phyloP scores from a whole-genome alignment of 148 eudicot species.

The Spergularia bocconei region DNA sequence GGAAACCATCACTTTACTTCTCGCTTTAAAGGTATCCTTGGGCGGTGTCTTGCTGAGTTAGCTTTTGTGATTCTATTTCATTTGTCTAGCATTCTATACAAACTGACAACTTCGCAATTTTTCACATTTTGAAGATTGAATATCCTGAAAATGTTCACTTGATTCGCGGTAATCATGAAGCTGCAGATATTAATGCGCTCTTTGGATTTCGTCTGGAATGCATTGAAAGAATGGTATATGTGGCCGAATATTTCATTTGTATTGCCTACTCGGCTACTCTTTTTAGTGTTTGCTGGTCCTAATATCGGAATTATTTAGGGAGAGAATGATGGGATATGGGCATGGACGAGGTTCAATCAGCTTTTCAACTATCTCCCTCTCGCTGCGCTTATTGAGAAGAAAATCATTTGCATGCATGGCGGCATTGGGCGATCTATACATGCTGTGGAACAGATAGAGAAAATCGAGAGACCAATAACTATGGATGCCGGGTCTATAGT shows the following conservation, averaged over 20 bases:
- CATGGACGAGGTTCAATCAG: constrained; percentile 96
- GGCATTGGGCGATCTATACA: constrained; percentile 96
- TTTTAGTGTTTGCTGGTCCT: constrained; percentile 14
- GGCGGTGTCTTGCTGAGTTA: constrained; percentile 7
- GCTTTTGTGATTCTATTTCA: constrained; percentile 9
- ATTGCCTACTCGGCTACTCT: neutral
- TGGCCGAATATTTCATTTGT: constrained; percentile 1
- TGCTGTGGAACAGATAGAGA: constrained; percentile 94
- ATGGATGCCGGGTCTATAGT: constrained; percentile 96
- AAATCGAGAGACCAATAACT: constrained; percentile 91
- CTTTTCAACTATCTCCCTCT: constrained; percentile 93
- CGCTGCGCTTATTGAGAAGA: constrained; percentile 92
- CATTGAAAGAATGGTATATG: constrained; percentile 91
- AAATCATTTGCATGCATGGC: constrained; percentile 98
- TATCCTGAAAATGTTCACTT: constrained; percentile 90
- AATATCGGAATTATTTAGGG: constrained; percentile 51
- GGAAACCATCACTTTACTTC: constrained; percentile 94
- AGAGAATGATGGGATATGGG: constrained; percentile 96
- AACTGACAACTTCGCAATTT: constrained; percentile 15
- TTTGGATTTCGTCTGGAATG: constrained; percentile 99
- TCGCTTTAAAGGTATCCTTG: constrained; percentile 76
- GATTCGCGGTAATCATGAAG: constrained; percentile 99
- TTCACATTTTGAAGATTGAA: constrained; percentile 61
- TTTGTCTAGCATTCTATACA: neutral
- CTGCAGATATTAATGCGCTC: constrained; percentile 95